Evolutionary conservation across 495 filamentous ascomycete species (phyloP).

Genomic region (Xylaria sp.): DNA sequence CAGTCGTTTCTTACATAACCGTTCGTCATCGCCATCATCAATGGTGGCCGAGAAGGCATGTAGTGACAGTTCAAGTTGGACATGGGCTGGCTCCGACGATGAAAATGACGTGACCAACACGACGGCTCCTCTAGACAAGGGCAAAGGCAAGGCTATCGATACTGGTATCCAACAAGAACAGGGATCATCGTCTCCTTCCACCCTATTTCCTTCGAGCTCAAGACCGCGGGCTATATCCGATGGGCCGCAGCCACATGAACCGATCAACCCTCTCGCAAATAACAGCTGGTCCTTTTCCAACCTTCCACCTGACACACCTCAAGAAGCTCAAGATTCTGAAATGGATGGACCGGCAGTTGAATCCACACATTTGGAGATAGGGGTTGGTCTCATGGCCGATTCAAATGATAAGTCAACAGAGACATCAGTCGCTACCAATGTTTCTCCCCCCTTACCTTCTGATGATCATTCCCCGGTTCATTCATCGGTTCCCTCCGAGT

Average conservation of each 20-base stretch:
- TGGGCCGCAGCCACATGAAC: slow-evolving; percentile 46
- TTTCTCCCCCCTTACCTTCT: background rate
- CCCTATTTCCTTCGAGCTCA: slow-evolving; percentile 22
- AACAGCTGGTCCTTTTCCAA: slow-evolving; percentile 58
- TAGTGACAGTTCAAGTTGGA: slow-evolving; percentile 43
- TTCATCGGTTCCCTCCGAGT: background rate
- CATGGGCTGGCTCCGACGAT: slow-evolving; percentile 44
- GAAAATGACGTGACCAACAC: slow-evolving; percentile 31
- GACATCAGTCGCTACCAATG: background rate
- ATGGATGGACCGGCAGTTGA: background rate
- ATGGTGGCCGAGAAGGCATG: slow-evolving; percentile 30
- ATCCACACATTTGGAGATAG: background rate
- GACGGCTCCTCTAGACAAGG: slow-evolving; percentile 37
- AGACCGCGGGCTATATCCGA: slow-evolving; percentile 53
- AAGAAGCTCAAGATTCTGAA: background rate
- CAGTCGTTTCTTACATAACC: slow-evolving; percentile 23
- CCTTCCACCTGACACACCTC: slow-evolving; percentile 30
- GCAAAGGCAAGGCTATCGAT: slow-evolving; percentile 45
- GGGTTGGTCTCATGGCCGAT: background rate
- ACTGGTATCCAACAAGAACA: background rate
- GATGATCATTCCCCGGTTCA: background rate
- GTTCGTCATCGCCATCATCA: slow-evolving; percentile 29
- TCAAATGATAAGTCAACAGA: background rate
- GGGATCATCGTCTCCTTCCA: slow-evolving; percentile 9
- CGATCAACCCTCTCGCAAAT: slow-evolving; percentile 52